Conservation (phyloP, 2,329 filamentous ascomycete species). For the Fusarium sp. region DNA sequence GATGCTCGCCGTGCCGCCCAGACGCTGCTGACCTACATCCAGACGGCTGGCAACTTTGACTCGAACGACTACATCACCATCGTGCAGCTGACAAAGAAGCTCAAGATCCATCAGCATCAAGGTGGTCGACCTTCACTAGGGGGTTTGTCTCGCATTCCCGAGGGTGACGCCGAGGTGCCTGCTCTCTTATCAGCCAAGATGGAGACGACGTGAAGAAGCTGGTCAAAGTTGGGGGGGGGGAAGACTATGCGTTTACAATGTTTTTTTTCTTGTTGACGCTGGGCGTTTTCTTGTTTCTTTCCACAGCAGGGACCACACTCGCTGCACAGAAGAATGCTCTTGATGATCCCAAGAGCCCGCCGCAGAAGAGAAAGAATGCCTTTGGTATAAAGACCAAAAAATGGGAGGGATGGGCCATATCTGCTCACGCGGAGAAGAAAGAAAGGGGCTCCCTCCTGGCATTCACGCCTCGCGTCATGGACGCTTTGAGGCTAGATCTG, state of each 20-base stretch:
- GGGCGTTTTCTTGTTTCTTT: conserved; percentile 30
- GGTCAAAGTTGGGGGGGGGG: no score
- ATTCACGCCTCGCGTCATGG: conserved; percentile 5
- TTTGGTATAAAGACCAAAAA: conserved; percentile 9
- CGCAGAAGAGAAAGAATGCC: conserved; percentile 4
- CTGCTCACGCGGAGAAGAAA: conserved; percentile 24
- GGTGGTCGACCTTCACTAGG: conserved; percentile 54
- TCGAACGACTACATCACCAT: conserved; percentile 82
- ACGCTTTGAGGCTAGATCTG: conserved; percentile 5
- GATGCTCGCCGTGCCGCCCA: conserved; percentile 87
- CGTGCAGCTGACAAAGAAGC: conserved; percentile 86
- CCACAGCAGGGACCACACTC: not conserved
- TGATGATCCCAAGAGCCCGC: not conserved
- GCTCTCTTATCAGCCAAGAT: conserved; percentile 44
- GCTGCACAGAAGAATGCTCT: not conserved
- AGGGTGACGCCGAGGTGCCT: conserved; percentile 66
- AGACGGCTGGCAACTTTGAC: conserved; percentile 78
- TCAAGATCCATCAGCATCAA: conserved; percentile 73
- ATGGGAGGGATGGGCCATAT: not conserved
- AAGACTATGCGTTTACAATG: conserved; percentile 8
- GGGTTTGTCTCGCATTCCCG: conserved; percentile 66
- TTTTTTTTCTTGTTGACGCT: conserved; percentile 16
- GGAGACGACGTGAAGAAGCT: conserved; percentile 49
- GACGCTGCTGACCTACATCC: conserved; percentile 84
- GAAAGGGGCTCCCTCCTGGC: not conserved